These are phyloP conservation scores for Heliamphora pulchella DNA, from an alignment of 179 eudicot species.

Conservation along the genomic window DNA sequence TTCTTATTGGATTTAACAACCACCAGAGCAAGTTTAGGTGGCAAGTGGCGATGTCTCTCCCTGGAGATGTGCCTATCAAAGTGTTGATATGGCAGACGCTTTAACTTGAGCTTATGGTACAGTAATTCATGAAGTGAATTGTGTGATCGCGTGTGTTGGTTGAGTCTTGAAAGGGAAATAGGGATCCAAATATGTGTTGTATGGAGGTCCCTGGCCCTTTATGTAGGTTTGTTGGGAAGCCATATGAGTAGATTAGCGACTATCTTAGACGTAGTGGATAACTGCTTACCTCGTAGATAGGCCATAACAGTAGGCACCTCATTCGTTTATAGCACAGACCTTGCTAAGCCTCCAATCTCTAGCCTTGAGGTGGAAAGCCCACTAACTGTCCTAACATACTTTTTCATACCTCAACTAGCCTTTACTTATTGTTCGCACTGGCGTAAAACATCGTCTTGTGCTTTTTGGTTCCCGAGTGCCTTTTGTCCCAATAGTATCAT, in stretches of 20 bases:
- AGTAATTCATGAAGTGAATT: not conserved
- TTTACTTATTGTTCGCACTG: not conserved
- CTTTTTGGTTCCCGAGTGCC: not conserved
- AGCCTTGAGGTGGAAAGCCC: not conserved
- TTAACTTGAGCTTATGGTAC: not conserved
- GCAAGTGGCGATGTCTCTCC: not conserved
- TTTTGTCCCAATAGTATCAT: not conserved
- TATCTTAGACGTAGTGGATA: not conserved
- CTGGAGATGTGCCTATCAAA: not conserved
- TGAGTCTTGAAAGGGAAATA: not conserved
- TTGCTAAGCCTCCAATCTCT: not conserved
- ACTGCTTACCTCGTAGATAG: not conserved
- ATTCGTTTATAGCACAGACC: not conserved
- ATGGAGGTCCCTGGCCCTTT: not conserved
- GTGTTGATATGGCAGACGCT: not conserved
- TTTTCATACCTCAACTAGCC: not conserved
- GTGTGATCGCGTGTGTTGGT: not conserved
- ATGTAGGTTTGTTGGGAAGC: not conserved
- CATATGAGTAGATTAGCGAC: not conserved
- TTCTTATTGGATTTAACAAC: not conserved
- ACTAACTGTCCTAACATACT: not conserved
- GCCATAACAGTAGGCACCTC: not conserved
- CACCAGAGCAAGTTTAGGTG: not conserved
- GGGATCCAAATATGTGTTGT: not conserved
- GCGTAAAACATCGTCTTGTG: not conserved